Base-by-base conservation (phyloP, 2,329 filamentous ascomycete species). In the Paraconiothyrium brasiliense region DNA sequence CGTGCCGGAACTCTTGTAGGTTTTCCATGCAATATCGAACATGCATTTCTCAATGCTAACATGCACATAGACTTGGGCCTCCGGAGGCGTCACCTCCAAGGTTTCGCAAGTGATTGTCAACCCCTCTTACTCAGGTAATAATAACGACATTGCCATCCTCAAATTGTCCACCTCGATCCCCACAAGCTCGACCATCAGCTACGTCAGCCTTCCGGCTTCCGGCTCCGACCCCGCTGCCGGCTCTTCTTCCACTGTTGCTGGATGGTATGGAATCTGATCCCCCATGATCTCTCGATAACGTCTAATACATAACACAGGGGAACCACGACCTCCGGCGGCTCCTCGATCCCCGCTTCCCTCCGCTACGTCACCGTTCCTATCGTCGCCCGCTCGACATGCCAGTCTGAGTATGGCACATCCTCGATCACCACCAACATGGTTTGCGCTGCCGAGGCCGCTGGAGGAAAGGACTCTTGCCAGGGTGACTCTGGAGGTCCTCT, bases 131-230 rank as follows among this genome's bases (percentile, higher is more conserved):
- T 39, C 30, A 20, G 34, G 54, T 50, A 37, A 27, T 37, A 64
- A 60, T 54, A 57, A 67, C 41, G 71, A 74, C 32, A 54, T 73
- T 22, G 72, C 71, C 51, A 67, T 75, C 69, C 61, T 65, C 58
- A 72, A 73, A 66, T 69, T 74, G 10, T 47, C 67, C 2, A 68
- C 67, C 24, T 16, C 66, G n/a, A 61, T 74, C 57, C 43, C 67
- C 22, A 62, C 68, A 24, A 67, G 67, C 67, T 65, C 61, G 43
- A 69, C 66, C 61, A 65, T 73, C 49, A 39, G 48, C 35, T 74
- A 71, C 52, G 69, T 62, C 9, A 49, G 35, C 22, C 68, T 74
- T n/a, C 52, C 71, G 5, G 62, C 70, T 14, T 52, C 70, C 4
- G 63, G 63, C 57, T 68, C 63, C 14, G 71, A 74, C 64, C 70